These are phyloP conservation scores for Cucumis cinereus DNA, from an alignment of 306 rosid genomes.

Conservation along the genomic window DNA sequence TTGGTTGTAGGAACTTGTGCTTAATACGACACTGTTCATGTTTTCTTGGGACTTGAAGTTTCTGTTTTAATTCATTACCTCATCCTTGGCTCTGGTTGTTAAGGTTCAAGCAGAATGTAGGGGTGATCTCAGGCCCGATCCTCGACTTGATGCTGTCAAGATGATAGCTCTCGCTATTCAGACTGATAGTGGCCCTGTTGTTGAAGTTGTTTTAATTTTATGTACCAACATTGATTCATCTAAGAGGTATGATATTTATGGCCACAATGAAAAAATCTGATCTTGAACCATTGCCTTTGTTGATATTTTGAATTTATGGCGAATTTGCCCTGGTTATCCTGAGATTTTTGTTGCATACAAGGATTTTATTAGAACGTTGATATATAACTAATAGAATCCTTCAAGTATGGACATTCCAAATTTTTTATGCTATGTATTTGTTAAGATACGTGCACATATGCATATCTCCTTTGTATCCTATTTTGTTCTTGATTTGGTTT, in stretches of 20 bases:
- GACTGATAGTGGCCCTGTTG: conserved; percentile 37
- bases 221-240: conserved; percentile 22
- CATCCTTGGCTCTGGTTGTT: conserved; percentile 10
- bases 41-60: neutral
- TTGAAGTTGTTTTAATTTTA: conserved; percentile 62
- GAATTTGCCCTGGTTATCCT: neutral
- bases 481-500: neutral
- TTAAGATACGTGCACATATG: neutral
- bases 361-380: too few species aligned
- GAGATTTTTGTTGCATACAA: too few species aligned
- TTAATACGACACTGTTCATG: neutral
- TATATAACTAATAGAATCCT: too few species aligned
- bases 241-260: conserved; percentile 46
- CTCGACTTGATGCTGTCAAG: conserved; percentile 65
- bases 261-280: neutral
- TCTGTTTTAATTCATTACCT: neutral
- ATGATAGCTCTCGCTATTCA: conserved; percentile 56
- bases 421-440: neutral
- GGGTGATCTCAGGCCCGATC: conserved; percentile 79
- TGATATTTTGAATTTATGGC: neutral
- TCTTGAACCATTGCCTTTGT: neutral
- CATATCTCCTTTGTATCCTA: neutral
- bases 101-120: conserved; percentile 90
- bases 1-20: neutral
- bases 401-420: neutral